These are phyloP conservation scores for Cercospora beticola DNA, from an alignment of 2,329 filamentous ascomycete genomes.

Conservation along the genomic window DNA sequence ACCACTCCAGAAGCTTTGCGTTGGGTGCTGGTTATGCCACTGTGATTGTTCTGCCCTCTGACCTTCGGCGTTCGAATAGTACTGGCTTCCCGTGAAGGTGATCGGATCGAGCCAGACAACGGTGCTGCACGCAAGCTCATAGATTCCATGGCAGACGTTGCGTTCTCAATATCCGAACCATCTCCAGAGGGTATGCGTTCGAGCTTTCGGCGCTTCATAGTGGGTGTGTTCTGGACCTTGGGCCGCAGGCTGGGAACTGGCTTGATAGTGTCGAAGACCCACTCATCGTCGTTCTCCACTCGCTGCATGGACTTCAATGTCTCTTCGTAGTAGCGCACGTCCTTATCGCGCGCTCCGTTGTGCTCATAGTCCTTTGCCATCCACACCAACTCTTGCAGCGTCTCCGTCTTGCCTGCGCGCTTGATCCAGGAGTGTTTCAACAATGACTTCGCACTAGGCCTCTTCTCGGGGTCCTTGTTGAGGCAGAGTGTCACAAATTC, in stretches of 20 bases:
- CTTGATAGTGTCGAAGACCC: slow-evolving; percentile 94
- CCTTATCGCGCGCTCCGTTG: slow-evolving; percentile 37
- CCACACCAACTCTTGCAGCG: slow-evolving; percentile 80
- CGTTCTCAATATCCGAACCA: slow-evolving; percentile 36
- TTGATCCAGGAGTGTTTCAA: slow-evolving; percentile 86
- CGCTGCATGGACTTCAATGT: slow-evolving; percentile 58
- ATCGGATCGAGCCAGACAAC: slow-evolving; percentile 31
- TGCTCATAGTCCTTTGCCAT: slow-evolving; percentile 81
- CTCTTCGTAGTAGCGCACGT: slow-evolving; percentile 87
- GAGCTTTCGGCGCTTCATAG: slow-evolving; percentile 50
- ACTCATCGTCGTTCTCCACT: slow-evolving; percentile 75
- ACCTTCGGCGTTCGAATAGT: slow-evolving; percentile 42
- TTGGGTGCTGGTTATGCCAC: slow-evolving; percentile 44
- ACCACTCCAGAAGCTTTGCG: slow-evolving; percentile 28
- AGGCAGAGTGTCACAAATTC: slow-evolving; percentile 90
- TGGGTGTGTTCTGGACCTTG: slow-evolving; percentile 45
- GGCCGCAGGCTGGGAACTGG: slow-evolving; percentile 56
- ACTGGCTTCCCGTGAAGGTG: slow-evolving; percentile 32
- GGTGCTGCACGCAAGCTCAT: slow-evolving; percentile 49
- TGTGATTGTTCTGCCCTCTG: slow-evolving; percentile 34
- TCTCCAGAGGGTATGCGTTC: slow-evolving; percentile 47
- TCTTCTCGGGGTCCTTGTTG: slow-evolving; percentile 82
- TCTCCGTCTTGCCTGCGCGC: slow-evolving; percentile 82
- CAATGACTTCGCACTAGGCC: slow-evolving; percentile 82
- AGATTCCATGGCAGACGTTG: slow-evolving; percentile 42